Conservation (phyloP, 2,329 filamentous ascomycete genomes). For the Aspergillus sp. region DNA sequence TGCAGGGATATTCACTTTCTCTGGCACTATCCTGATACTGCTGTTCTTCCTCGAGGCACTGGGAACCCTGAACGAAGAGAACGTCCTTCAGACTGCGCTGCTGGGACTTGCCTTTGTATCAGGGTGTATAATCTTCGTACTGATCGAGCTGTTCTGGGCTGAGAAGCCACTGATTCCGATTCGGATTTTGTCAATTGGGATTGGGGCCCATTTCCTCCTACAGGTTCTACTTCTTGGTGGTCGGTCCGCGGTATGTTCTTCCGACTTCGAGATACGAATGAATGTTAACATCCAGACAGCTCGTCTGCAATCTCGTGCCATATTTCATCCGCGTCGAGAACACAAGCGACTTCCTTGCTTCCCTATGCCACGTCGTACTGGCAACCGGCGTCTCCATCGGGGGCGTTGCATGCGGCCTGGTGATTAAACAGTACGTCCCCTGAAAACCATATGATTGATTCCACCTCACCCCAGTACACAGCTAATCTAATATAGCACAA, state of each 20-base stretch:
- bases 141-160: slow-evolving; percentile 19
- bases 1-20: slow-evolving; percentile 10
- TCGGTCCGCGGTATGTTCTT: slow-evolving; percentile 18
- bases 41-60: slow-evolving; percentile 7
- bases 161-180: slow-evolving; percentile 20
- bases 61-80: background rate
- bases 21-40: slow-evolving; percentile 4
- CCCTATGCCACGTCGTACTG: slow-evolving; percentile 10
- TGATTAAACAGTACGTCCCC: slow-evolving; percentile 20
- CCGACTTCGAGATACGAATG: too few species aligned
- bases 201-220: slow-evolving; percentile 14
- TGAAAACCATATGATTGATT: too few species aligned
- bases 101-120: background rate
- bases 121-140: slow-evolving; percentile 4
- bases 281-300: background rate
- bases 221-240: slow-evolving; percentile 14
- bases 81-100: background rate
- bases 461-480: too few species aligned
- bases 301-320: slow-evolving; percentile 12
- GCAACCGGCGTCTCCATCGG: slow-evolving; percentile 15
- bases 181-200: slow-evolving; percentile 3
- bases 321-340: slow-evolving; percentile 21
- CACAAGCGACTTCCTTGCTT: slow-evolving; percentile 14
- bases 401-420: slow-evolving; percentile 5
- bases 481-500: too few species aligned